These are phyloP conservation scores for Didymella glomerata DNA, from an alignment of 2,329 filamentous ascomycete species.

Conservation along the genomic window DNA sequence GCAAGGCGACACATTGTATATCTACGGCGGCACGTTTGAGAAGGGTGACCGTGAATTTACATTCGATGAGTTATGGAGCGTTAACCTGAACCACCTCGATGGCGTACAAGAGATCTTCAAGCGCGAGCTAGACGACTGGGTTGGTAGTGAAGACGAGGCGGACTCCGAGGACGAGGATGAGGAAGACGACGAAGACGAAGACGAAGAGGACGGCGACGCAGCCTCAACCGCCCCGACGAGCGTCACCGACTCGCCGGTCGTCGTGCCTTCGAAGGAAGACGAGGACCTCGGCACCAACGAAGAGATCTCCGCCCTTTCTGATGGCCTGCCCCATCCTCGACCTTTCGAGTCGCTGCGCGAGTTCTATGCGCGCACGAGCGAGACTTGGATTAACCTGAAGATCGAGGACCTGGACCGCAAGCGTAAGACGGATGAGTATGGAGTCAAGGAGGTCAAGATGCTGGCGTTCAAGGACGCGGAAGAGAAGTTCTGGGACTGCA, in stretches of 20 bases:
- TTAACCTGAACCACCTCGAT: slow-evolving; percentile 94
- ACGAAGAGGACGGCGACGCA: slow-evolving; percentile 42
- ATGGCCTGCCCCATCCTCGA: slow-evolving; percentile 76
- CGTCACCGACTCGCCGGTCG: slow-evolving; percentile 36
- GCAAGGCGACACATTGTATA: slow-evolving; percentile 90
- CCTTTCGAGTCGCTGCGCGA: slow-evolving; percentile 91
- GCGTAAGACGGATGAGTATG: slow-evolving; percentile 62
- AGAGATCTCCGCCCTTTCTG: slow-evolving; percentile 66
- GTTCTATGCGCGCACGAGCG: slow-evolving; percentile 87
- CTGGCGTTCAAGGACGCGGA: slow-evolving; percentile 90
- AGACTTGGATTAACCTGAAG: slow-evolving; percentile 88
- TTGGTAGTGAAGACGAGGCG: slow-evolving; percentile 59
- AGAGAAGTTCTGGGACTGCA: slow-evolving; percentile 98
- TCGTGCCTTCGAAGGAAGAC: slow-evolving; percentile 39
- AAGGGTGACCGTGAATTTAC: slow-evolving; percentile 95
- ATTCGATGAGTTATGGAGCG: slow-evolving; percentile 91
- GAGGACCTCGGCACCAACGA: slow-evolving; percentile 58
- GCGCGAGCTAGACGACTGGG: slow-evolving; percentile 87
- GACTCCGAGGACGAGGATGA: slow-evolving; percentile 58
- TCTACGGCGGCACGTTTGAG: slow-evolving; percentile 95
- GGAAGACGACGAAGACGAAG: slow-evolving; percentile 47
- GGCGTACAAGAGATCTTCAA: slow-evolving; percentile 92
- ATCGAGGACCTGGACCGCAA: slow-evolving; percentile 71
- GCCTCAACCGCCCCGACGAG: slow-evolving; percentile 64
- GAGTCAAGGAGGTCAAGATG: slow-evolving; percentile 87